Evolutionary conservation across 345 rosid species (phyloP), one percentile per base, ranked within the genome.

Genomic region (Lumnitzera racemosa): DNA sequence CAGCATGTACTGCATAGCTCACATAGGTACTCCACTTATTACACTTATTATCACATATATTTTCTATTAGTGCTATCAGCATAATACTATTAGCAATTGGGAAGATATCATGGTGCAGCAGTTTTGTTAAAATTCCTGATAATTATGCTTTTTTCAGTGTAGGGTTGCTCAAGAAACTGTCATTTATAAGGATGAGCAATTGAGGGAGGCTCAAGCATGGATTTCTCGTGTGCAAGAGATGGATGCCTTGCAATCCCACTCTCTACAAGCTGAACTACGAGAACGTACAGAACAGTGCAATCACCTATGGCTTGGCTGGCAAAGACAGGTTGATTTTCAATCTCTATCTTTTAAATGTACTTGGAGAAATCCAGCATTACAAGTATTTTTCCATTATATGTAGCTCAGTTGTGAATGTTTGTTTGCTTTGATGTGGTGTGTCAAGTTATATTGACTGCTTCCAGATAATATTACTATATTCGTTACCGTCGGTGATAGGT

Each of bases 221-320:
- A 76, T 86, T 71, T 56, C 88, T 13, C 95, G 91, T 47, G 86
- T 76, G 60, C 99, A 88, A 71, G 97, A 84, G 74, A 77, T 90
- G 83, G 96, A 88, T 82, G 91, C 78, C 41, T 73, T 88, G 73
- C 97, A 90, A 58, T 79, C 97, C 49, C 91, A 86, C 57, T 74
- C 87, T 3, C 75, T 90, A 63, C 99, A 90, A 76, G 79, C 80
- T 61, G 95, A 90, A 67, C 70, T 95, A 71, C 71, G 83, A 61
- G 97, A 88, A 58, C 90, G 92, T n/a, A 86, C 82, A 24, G 95
- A 88, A 58, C 97, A 84, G 67, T 86, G 79, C 69, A 84, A 83
- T 67, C 99, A 94, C 75, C 92, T 94, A 15, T 94, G 96, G 99
- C 70, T 71, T 56, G 89, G 86, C 53, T 94, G 87, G 72, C 99